Evolutionary conservation across 148 eudicot species (phyloP).

Genomic region (Spergularia bocconei): DNA sequence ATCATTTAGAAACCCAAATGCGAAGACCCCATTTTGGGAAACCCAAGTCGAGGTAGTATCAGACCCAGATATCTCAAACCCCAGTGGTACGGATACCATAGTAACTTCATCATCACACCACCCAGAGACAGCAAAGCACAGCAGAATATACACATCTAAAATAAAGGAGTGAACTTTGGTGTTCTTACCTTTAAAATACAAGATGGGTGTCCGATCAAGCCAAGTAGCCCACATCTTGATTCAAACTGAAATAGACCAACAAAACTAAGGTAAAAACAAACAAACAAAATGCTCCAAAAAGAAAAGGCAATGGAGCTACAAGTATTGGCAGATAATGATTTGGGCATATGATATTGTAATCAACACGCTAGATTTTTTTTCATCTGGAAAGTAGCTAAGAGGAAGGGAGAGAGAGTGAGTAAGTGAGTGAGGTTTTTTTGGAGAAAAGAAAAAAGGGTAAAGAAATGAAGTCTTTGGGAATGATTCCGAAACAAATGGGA

Average conservation of each 20-base stretch:
- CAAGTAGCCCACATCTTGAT: constrained; percentile 32
- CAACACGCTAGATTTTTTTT: neutral
- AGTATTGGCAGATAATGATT: neutral
- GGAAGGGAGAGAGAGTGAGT: neutral
- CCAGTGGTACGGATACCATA: constrained; percentile 41
- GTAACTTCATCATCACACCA: constrained; percentile 35
- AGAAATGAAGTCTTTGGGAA: neutral
- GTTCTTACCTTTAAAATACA: constrained; percentile 38
- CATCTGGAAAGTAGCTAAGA: neutral
- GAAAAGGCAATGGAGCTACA: neutral
- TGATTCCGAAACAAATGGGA: neutral
- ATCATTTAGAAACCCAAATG: constrained; percentile 50
- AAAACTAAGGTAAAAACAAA: neutral
- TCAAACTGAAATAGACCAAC: neutral
- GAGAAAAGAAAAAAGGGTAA: too few relatives aligned
- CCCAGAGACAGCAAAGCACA: constrained; percentile 39
- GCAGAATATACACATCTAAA: constrained; percentile 20
- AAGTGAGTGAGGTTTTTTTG: too few relatives aligned
- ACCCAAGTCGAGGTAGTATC: constrained; percentile 40
- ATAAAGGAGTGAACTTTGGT: constrained; percentile 18
- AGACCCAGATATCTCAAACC: constrained; percentile 49
- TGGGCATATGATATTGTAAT: neutral
- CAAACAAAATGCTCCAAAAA: neutral
- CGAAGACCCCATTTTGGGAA: constrained; percentile 60
- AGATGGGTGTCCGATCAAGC: constrained; percentile 21